A percentile compares a stretch with the other conserved stretches of the same genome.
These are phyloP conservation scores for Coemansia sp. DNA, from an alignment of 371 early-diverging fungal genomes.

Conservation along the genomic window DNA sequence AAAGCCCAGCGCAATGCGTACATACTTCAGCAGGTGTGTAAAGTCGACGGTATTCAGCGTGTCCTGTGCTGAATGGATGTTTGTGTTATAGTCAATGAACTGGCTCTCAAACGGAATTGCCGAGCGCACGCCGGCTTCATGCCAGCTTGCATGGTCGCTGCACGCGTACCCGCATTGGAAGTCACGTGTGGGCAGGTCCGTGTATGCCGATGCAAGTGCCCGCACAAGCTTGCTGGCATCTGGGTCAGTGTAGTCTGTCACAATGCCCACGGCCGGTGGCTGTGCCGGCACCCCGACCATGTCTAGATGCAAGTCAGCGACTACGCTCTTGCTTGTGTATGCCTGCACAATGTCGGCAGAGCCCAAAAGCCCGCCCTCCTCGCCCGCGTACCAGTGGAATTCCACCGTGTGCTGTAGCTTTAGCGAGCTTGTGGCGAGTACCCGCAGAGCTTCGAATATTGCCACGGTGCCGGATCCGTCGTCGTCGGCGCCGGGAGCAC, in stretches of 20 bases:
- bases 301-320: conserved; percentile 71
- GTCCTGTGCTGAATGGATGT: conserved; percentile 75
- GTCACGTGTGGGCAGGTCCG: conserved; percentile 13
- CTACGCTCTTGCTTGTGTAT: conserved; percentile 55
- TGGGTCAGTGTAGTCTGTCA: conserved; percentile 74
- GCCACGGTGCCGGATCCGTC: conserved; percentile 87
- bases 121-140: conserved; percentile 75
- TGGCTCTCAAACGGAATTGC: conserved; percentile 78
- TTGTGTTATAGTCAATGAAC: conserved; percentile 63
- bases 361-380: conserved; percentile 82
- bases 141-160: conserved; percentile 89
- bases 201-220: conserved; percentile 50
- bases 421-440: conserved; percentile 49
- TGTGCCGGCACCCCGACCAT: conserved; percentile 77
- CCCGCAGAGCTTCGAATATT: conserved; percentile 80
- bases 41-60: conserved; percentile 66
- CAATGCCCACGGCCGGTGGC: conserved; percentile 71
- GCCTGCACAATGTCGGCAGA: conserved; percentile 73
- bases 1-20: conserved; percentile 75
- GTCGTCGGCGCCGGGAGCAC: conserved; percentile 72
- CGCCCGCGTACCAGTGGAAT: conserved; percentile 91
- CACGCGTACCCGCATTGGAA: conserved; percentile 52
- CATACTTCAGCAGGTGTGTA: conserved; percentile 77
- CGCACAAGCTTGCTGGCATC: conserved; percentile 64
- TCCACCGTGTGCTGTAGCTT: conserved; percentile 66